These are phyloP conservation scores for Globisporangium viniferum DNA, from an alignment of 352 stramenopile genomes.

Conservation along the genomic window DNA sequence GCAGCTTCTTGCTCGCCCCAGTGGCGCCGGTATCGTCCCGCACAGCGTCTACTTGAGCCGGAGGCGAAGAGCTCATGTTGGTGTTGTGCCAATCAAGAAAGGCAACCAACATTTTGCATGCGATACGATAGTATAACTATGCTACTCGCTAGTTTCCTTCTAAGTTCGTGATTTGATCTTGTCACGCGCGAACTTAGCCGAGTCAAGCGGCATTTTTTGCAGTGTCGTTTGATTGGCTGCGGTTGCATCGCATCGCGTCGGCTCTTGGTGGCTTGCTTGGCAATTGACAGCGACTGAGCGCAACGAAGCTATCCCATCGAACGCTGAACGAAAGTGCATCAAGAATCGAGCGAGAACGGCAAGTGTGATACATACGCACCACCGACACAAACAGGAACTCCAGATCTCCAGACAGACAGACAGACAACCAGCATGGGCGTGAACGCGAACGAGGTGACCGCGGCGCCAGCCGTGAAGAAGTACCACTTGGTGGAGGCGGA, in stretches of 20 bases:
- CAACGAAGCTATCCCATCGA: not conserved
- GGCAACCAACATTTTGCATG: not conserved
- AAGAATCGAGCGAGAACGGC: not conserved
- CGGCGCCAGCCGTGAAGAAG: constrained; percentile 45
- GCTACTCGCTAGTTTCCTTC: not conserved
- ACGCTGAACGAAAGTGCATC: not conserved
- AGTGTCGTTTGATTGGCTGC: constrained; percentile 6
- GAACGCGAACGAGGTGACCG: constrained; percentile 27
- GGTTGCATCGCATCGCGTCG: not conserved
- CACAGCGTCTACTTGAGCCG: not conserved
- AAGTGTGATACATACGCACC: constrained; percentile 2
- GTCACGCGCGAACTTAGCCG: not conserved
- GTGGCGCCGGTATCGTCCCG: not conserved
- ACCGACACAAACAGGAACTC: not conserved
- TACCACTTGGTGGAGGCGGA: constrained; percentile 83
- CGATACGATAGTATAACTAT: not conserved
- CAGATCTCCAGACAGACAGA: not conserved
- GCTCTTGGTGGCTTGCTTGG: not conserved
- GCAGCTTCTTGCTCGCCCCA: constrained; percentile 44
- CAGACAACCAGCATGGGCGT: constrained; percentile 25
- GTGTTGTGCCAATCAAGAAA: not conserved
- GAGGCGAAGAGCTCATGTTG: not conserved
- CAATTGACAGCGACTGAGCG: constrained; percentile 1
- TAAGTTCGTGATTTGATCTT: not conserved
- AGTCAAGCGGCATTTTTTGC: not conserved